Base-by-base conservation (phyloP, 1,284 basidiomycete genomes). In the Tetrapyrgos nigripes region DNA sequence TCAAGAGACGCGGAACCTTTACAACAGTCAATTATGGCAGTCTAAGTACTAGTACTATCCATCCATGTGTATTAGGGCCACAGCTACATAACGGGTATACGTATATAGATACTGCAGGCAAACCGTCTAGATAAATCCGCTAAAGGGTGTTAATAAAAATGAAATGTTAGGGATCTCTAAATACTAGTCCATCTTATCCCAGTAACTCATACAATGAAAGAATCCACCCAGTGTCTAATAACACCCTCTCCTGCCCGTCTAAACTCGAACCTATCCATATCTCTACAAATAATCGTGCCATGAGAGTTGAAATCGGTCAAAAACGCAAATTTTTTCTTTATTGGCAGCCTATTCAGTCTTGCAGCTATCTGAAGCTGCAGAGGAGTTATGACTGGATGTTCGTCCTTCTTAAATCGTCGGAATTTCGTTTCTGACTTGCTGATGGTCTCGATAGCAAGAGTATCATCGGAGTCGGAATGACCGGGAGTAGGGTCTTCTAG, bases 151-250 rank as follows among this genome's bases (percentile, higher is more conserved):
- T n/a, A n/a, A n/a, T n/a, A n/a, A n/a, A n/a, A n/a, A n/a, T n/a
- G n/a, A n/a, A n/a, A n/a, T n/a, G n/a, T n/a, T n/a, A n/a, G n/a
- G n/a, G n/a, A n/a, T n/a, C n/a, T n/a, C n/a, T n/a, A n/a, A n/a
- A n/a, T n/a, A 14, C 8, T 8, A 33, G 31, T 33, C 9, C 31
- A 33, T 14, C 9, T 33, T 8, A 8, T 8, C 31, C 9, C 31
- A 8, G 31, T 33, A 14, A 14, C 31, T 33, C 31, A 33, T 8
- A 74, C 43, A 54, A 74, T 58, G 50, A 92, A 88, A n/a, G 82
- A 78, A 60, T 85, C 81, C 23, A 88, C 89, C 88, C 88, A 91
- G 70, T 92, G 88, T 59, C 80, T 77, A 37, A 93, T 54, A 3
- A 92, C 82, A 37, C 83, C 83, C 67, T 85, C 82, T 11, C 91